A percentile compares a stretch with the other conserved stretches of the same genome.
phyloP scores from a whole-genome alignment of 306 rosid genomes.

The Betula pendula region DNA sequence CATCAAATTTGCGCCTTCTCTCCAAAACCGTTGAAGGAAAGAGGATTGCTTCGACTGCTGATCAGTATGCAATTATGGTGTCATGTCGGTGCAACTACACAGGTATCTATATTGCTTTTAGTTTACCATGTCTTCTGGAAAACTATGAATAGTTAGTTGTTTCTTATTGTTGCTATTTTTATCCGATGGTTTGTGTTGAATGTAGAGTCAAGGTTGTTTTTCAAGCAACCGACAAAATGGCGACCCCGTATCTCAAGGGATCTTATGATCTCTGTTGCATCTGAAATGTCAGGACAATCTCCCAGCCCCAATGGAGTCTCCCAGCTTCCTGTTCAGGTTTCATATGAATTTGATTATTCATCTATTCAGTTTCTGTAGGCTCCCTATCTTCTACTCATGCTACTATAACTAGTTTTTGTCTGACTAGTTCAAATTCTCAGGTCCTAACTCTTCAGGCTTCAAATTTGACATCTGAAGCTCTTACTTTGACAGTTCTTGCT shows the following conservation, averaged over 20 bases:
- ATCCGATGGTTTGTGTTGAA: constrained; percentile 19
- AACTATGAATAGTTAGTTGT: constrained; percentile 23
- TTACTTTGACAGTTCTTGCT: constrained; percentile 84
- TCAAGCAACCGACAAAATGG: constrained; percentile 89
- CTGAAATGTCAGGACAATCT: constrained; percentile 63
- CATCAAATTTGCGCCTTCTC: constrained; percentile 43
- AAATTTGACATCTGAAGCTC: constrained; percentile 88
- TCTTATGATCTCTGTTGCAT: constrained; percentile 77
- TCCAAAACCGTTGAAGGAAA: constrained; percentile 51
- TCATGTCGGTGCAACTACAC: constrained; percentile 92
- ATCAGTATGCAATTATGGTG: constrained; percentile 87
- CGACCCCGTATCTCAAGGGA: constrained; percentile 74
- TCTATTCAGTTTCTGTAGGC: neutral
- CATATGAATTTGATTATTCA: constrained; percentile 17
- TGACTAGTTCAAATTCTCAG: constrained; percentile 54
- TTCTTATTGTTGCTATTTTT: constrained; percentile 18
- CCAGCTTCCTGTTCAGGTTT: constrained; percentile 85
- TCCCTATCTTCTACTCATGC: neutral
- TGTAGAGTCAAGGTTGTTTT: constrained; percentile 79
- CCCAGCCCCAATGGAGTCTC: constrained; percentile 43
- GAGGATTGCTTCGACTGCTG: constrained; percentile 38
- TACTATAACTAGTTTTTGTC: constrained; percentile 24
- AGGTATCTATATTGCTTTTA: constrained; percentile 40
- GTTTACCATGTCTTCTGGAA: constrained; percentile 22
- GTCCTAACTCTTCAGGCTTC: constrained; percentile 94